phyloP scores from a whole-genome alignment of 805 yeast genomes.

The Metahyphopichia silvanorum region DNA sequence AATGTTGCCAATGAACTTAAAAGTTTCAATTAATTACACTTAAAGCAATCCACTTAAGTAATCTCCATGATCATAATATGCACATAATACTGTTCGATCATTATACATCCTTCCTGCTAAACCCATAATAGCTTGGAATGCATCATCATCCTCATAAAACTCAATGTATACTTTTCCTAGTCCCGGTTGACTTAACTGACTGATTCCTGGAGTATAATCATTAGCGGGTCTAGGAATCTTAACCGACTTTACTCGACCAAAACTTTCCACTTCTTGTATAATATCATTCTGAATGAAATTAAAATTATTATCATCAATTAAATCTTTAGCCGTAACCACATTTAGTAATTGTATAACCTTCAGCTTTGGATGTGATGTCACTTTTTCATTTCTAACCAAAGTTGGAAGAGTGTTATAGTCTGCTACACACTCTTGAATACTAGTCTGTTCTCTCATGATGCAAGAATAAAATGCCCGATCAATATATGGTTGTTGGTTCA shows the following conservation, averaged over 20 bases:
- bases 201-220: conserved; percentile 42
- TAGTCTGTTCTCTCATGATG: conserved; percentile 18
- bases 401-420: conserved; percentile 35
- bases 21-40: conserved; percentile 7
- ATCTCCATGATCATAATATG: conserved; percentile 59
- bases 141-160: conserved; percentile 49
- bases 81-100: conserved; percentile 65
- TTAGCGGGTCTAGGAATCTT: conserved; percentile 61
- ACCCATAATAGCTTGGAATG: conserved; percentile 54
- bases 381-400: conserved; percentile 35
- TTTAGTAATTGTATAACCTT: conserved; percentile 66
- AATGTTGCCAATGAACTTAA: conserved; percentile 35
- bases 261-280: conserved; percentile 41
- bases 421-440: conserved; percentile 34
- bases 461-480: conserved; percentile 31
- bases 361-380: conserved; percentile 37
- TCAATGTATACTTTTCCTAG: conserved; percentile 72
- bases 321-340: conserved; percentile 60
- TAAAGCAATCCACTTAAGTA: conserved; percentile 42
- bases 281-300: conserved; percentile 54
- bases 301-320: conserved; percentile 47
- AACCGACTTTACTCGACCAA: conserved; percentile 52
- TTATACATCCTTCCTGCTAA: conserved; percentile 66
- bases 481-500: conserved; percentile 13
- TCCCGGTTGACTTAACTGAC: conserved; percentile 45